Conservation (phyloP, 352 stramenopile species). For the Phytophthora citricola region DNA sequence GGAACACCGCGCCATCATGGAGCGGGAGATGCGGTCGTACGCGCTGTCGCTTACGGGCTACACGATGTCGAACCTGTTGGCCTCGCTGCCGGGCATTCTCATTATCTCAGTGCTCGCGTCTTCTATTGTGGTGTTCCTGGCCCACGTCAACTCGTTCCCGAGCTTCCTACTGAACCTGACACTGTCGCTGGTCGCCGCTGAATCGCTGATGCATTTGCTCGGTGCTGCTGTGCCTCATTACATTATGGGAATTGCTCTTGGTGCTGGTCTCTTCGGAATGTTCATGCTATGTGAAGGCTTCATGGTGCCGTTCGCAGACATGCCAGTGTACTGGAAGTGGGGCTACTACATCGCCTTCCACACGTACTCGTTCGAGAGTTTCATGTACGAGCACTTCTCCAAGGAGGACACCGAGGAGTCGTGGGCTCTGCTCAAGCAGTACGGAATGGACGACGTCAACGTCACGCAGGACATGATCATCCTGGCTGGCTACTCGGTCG, state of each 20-base stretch:
- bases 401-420: slow-evolving; percentile 28
- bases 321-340: slow-evolving; percentile 84
- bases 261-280: slow-evolving; percentile 83
- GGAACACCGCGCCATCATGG: slow-evolving; percentile 85
- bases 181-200: slow-evolving; percentile 74
- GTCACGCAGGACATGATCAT: slow-evolving; percentile 64
- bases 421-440: slow-evolving; percentile 43
- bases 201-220: slow-evolving; percentile 86
- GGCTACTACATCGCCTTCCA: slow-evolving; percentile 89
- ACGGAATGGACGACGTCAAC: slow-evolving; percentile 69
- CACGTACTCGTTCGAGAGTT: slow-evolving; percentile 86
- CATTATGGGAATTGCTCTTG: slow-evolving; percentile 88
- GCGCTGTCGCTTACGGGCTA: slow-evolving; percentile 78
- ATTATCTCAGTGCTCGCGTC: slow-evolving; percentile 71
- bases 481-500: slow-evolving; percentile 52
- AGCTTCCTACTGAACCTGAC: slow-evolving; percentile 80
- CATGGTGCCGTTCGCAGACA: slow-evolving; percentile 69
- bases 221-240: slow-evolving; percentile 84
- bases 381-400: slow-evolving; percentile 88
- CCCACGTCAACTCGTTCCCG: slow-evolving; percentile 64
- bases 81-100: slow-evolving; percentile 72
- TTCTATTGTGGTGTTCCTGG: slow-evolving; percentile 59
- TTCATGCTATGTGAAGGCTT: slow-evolving; percentile 92
- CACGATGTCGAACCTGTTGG: slow-evolving; percentile 78
- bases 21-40: slow-evolving; percentile 70